Conservation (phyloP, 2,329 filamentous ascomycete species). For the Truncatella angustata region DNA sequence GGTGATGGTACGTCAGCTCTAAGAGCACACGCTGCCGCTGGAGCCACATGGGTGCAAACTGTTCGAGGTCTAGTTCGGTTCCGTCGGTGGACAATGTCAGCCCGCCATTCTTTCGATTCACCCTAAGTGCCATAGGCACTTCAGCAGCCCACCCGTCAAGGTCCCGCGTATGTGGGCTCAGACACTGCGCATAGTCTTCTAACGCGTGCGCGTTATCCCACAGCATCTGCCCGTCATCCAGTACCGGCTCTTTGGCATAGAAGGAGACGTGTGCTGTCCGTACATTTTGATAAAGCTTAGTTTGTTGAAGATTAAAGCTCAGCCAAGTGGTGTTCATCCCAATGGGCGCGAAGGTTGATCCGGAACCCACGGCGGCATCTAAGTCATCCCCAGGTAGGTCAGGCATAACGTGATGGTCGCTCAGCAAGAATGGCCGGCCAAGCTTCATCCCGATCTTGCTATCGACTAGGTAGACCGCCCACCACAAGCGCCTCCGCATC, state of each 20-base stretch:
- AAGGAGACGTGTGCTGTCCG: constrained; percentile 32
- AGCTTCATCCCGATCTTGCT: constrained; percentile 15
- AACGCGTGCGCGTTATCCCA: background rate
- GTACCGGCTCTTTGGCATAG: constrained; percentile 29
- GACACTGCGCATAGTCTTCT: background rate
- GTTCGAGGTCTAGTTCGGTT: constrained; percentile 10
- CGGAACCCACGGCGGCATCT: constrained; percentile 17
- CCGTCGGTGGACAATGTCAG: constrained; percentile 14
- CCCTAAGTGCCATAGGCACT: constrained; percentile 10
- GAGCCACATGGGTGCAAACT: background rate
- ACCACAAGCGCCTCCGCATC: constrained; percentile 17
- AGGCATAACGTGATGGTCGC: background rate
- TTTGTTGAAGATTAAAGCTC: constrained; percentile 31
- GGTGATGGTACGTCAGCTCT: constrained; percentile 17
- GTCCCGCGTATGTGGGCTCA: constrained; percentile 7
- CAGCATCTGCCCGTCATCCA: constrained; percentile 12
- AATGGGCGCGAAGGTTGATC: constrained; percentile 28
- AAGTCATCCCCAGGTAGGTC: constrained; percentile 12
- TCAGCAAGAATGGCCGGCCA: constrained; percentile 15
- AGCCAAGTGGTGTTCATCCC: constrained; percentile 37
- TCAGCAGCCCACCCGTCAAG: constrained; percentile 13
- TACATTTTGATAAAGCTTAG: constrained; percentile 32
- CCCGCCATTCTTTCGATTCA: constrained; percentile 8
- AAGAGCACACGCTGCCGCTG: constrained; percentile 18
- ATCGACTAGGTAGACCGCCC: constrained; percentile 17